phyloP scores from a whole-genome alignment of 208 protist species.

The Acanthamoeba triangularis region DNA sequence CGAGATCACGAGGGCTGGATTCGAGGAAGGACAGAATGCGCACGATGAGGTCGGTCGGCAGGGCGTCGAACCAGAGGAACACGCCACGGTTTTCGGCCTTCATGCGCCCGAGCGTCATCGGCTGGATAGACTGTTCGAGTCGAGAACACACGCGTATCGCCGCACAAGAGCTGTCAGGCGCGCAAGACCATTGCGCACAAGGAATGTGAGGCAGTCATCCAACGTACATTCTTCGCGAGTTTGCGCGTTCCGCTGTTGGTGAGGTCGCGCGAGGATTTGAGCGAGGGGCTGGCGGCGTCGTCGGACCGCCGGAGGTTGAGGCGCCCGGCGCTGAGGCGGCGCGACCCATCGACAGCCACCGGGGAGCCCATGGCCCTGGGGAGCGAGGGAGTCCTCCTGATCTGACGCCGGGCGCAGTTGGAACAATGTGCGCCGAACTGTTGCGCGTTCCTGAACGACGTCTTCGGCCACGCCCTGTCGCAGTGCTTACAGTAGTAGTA shows the following conservation, averaged over 20 bases:
- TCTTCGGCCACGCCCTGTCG: slow-evolving; percentile 64
- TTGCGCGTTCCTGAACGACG: slow-evolving; percentile 58
- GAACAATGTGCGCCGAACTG: slow-evolving; percentile 73
- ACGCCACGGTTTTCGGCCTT: slow-evolving; percentile 47
- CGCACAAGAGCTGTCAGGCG: neutral
- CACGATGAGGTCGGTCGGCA: slow-evolving; percentile 53
- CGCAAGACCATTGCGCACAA: too few species aligned
- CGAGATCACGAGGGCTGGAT: slow-evolving; percentile 34
- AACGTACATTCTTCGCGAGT: neutral
- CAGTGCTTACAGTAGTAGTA: slow-evolving; percentile 77
- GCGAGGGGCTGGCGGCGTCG: neutral
- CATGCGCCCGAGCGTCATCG: slow-evolving; percentile 21
- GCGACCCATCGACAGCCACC: neutral
- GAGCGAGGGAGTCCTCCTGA: neutral
- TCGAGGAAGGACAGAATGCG: slow-evolving; percentile 66
- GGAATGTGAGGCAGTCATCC: too few species aligned
- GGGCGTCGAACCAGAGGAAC: slow-evolving; percentile 53
- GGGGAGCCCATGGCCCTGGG: neutral
- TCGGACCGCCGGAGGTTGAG: neutral
- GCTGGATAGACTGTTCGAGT: neutral
- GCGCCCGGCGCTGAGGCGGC: neutral
- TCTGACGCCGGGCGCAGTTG: slow-evolving; percentile 52
- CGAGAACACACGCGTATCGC: neutral
- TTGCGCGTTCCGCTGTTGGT: neutral
- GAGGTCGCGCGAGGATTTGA: neutral